These are phyloP conservation scores for Geosmithia morbida DNA, from an alignment of 2,329 filamentous ascomycete genomes.

Conservation along the genomic window DNA sequence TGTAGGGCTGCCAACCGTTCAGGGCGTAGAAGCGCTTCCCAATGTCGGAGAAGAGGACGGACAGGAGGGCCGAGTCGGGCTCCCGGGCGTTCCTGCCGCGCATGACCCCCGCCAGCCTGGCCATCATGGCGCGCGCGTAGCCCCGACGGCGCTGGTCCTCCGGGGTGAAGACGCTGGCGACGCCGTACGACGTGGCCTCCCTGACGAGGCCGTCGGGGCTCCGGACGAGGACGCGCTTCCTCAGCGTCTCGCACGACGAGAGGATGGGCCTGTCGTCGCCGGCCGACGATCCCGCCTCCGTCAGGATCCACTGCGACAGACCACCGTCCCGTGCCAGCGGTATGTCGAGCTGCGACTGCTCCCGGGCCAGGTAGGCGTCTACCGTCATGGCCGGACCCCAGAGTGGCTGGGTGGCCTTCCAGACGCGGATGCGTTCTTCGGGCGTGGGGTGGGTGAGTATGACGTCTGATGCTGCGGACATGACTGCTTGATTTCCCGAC, in stretches of 20 bases:
- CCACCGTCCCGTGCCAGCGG: constrained; percentile 44
- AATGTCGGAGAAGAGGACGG: constrained; percentile 75
- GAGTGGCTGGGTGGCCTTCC: constrained; percentile 36
- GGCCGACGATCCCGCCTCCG: constrained; percentile 17
- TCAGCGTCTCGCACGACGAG: constrained; percentile 49
- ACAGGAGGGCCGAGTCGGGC: constrained; percentile 25
- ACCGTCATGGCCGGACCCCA: constrained; percentile 45
- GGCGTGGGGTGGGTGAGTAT: constrained; percentile 29
- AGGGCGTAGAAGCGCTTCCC: constrained; percentile 69
- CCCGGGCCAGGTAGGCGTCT: constrained; percentile 43
- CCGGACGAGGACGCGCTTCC: constrained; percentile 40
- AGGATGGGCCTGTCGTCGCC: constrained; percentile 34
- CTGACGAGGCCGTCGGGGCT: constrained; percentile 15
- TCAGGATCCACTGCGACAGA: constrained; percentile 50
- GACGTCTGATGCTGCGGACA: neutral
- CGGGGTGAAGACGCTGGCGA: constrained; percentile 68
- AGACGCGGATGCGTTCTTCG: constrained; percentile 38
- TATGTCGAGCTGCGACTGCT: constrained; percentile 39
- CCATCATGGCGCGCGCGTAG: constrained; percentile 66
- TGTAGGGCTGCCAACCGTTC: constrained; percentile 63
- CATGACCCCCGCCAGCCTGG: constrained; percentile 39
- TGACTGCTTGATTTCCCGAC: neutral
- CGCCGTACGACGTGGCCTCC: constrained; percentile 54
- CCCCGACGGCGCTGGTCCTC: constrained; percentile 52
- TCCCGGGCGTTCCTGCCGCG: constrained; percentile 8